Evolutionary conservation across 2,329 filamentous ascomycete species (phyloP), one percentile per base, ranked within the genome.

Genomic region (Blastomyces gilchristii): DNA sequence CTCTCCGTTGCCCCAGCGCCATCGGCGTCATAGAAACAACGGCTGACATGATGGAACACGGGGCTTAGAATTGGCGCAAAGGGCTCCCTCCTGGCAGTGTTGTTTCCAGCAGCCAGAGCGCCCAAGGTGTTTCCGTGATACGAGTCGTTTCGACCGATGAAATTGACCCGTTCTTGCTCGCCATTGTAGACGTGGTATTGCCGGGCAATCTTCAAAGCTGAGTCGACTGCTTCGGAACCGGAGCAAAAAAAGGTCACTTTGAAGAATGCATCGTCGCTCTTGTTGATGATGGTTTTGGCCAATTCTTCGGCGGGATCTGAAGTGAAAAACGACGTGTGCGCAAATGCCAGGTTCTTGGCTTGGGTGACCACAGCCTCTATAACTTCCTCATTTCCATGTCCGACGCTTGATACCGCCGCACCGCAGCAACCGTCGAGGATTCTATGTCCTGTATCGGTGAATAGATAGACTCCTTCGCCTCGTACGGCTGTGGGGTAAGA

Each of bases 81-180:
- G 18, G 73, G 69, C 22, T 68, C 69, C 47, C 73, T 69, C 1
- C 76, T 68, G 1, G 71, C 68, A 11, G 70, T 67, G 64, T 77
- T 72, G 16, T 70, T 68, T 0, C 77, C 77, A 1, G 80, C 69
- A 7, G 73, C 76, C 61, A 82, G 72, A 0, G 79, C 72, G 0
- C 79, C 80, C 12, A 82, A 71, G 0, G 80, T 82, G 63, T 79
- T 82, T 6, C 81, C 80, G 67, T 83, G 81, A 63, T 82, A 83
- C 4, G 72, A 75, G 65, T 80, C 78, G 25, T 73, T 71, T 2
- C 80, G 69, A 0, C 75, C 71, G n/a, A 83, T 77, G 65, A 81
- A 76, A 54, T 76, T 73, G 4, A 71, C 67, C 2, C 79, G 71
- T 62, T 76, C 61, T 1, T 72, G 67, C 61, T 78, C 68, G 9